Evolutionary conservation across 2,329 filamentous ascomycete species (phyloP), one percentile per base, ranked within the genome.

Genomic region (Talaromyces pinophilus): DNA sequence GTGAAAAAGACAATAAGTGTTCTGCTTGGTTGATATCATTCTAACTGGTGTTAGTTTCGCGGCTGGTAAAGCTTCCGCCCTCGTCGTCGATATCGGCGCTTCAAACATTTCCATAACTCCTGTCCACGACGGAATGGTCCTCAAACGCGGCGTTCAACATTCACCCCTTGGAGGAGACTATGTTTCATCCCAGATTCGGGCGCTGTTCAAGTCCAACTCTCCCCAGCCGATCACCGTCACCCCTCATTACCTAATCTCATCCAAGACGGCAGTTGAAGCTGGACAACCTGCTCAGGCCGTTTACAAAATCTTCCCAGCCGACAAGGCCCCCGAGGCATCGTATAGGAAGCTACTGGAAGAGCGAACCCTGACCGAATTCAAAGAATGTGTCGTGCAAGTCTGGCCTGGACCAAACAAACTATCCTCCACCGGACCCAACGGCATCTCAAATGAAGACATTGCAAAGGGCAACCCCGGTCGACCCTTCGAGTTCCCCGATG

Each of bases 401-500:
- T 99, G 95, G 94, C 87, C 88, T 30, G 92, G 92, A 0, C 92
- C 92, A 0, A 89, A 89, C 67, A 86, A 88, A 68, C 88, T 92
- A 72, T 77, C 75, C 71, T 76, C 71, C 48, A 78, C 79, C n/a
- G 71, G 74, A 78, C 71, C 86, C 81, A 80, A 79, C 25, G 88
- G 89, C 44, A 72, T 81, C 30, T 80, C 82, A 5, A 96, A 94
- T 76, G 88, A 95, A 75, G 93, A 97, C 50, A 84, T 88, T 59
- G 89, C 89, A 66, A 89, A 87, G 76, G 84, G 81, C 54, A 88
- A 89, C 70, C 92, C 92, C 0, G 92, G 92, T 48, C 90, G 92
- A 62, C 91, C 95, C 11, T 99, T 97, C 74, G 95, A 99, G 82
- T 95, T 99, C 86, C 95, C 95, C 10, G 92, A 98, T 76, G 95